Evolutionary conservation across 2,329 filamentous ascomycete genomes (phyloP).

Genomic region (Curvularia sp.): DNA sequence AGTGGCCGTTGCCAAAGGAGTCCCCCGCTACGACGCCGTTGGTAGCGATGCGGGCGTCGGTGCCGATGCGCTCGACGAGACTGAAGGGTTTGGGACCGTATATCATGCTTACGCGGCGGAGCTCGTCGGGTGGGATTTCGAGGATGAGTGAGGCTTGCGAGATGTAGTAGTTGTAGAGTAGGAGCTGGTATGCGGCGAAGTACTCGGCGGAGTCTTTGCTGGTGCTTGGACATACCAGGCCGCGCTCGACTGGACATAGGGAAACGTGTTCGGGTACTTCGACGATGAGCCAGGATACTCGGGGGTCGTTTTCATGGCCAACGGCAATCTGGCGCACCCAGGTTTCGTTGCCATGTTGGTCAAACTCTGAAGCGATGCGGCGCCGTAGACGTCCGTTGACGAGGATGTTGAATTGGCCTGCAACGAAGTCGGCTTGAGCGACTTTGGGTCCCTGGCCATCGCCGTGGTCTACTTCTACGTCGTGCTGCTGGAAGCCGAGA

Average conservation of each 20-base stretch:
- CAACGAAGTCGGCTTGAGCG: constrained; percentile 17
- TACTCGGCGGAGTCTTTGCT: constrained; percentile 23
- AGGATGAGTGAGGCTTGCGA: constrained; percentile 25
- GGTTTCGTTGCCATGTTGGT: constrained; percentile 12
- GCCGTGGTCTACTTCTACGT: constrained; percentile 24
- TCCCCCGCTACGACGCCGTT: constrained; percentile 26
- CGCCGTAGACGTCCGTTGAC: constrained; percentile 13
- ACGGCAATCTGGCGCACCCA: constrained; percentile 16
- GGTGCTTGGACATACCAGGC: constrained; percentile 9
- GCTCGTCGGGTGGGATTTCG: constrained; percentile 21
- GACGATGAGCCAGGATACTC: constrained; percentile 14
- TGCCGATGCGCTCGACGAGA: constrained; percentile 24
- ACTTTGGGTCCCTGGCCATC: constrained; percentile 24
- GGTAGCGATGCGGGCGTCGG: constrained; percentile 20
- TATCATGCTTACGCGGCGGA: constrained; percentile 23
- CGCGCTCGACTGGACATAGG: constrained; percentile 3
- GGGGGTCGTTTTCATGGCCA: constrained; percentile 13
- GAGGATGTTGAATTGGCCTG: constrained; percentile 15
- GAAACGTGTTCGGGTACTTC: constrained; percentile 13
- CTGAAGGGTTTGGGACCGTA: constrained; percentile 29
- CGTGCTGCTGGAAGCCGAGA: constrained; percentile 25
- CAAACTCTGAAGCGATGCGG: constrained; percentile 15
- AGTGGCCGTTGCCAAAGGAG: constrained; percentile 28
- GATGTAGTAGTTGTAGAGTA: constrained; percentile 29
- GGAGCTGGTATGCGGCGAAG: constrained; percentile 25